phyloP scores from a whole-genome alignment of 2,329 filamentous ascomycete species.

The Fusarium irregulare region DNA sequence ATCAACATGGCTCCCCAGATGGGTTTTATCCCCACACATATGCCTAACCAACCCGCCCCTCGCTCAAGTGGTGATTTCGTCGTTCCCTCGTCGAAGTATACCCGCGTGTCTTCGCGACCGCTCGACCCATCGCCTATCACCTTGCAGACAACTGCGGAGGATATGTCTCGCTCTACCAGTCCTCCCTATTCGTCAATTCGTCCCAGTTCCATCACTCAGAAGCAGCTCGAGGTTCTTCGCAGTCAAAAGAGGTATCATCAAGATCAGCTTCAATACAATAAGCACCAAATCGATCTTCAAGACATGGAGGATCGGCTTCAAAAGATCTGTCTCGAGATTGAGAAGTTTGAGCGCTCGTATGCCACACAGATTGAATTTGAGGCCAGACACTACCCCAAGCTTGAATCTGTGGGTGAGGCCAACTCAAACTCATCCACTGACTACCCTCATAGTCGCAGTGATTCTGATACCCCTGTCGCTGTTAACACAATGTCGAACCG shows the following conservation, averaged over 20 bases:
- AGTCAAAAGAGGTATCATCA: conserved; percentile 66
- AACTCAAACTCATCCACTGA: conserved; percentile 15
- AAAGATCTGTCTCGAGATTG: conserved; percentile 58
- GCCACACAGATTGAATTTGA: conserved; percentile 60
- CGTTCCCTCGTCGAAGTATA: conserved; percentile 5
- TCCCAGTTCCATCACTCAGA: conserved; percentile 69
- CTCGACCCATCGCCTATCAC: conserved; percentile 8
- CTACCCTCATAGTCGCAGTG: conserved; percentile 10
- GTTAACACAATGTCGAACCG: not conserved
- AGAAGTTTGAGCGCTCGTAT: conserved; percentile 61
- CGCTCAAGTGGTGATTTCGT: conserved; percentile 10
- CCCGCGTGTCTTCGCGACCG: conserved; percentile 11
- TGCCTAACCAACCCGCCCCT: conserved; percentile 33
- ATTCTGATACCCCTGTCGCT: conserved; percentile 3
- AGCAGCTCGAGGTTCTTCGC: conserved; percentile 65
- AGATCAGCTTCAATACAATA: conserved; percentile 70
- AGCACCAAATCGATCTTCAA: conserved; percentile 70
- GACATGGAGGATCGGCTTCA: conserved; percentile 58
- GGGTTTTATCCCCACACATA: conserved; percentile 44
- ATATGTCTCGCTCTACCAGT: conserved; percentile 31
- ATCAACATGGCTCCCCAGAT: conserved; percentile 28
- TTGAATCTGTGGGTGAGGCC: conserved; percentile 43
- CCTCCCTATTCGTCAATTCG: conserved; percentile 69
- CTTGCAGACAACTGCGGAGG: not conserved
- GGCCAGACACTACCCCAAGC: conserved; percentile 55